Evolutionary conservation across 306 rosid genomes (phyloP).

Genomic region (Oemleria cerasiformis): DNA sequence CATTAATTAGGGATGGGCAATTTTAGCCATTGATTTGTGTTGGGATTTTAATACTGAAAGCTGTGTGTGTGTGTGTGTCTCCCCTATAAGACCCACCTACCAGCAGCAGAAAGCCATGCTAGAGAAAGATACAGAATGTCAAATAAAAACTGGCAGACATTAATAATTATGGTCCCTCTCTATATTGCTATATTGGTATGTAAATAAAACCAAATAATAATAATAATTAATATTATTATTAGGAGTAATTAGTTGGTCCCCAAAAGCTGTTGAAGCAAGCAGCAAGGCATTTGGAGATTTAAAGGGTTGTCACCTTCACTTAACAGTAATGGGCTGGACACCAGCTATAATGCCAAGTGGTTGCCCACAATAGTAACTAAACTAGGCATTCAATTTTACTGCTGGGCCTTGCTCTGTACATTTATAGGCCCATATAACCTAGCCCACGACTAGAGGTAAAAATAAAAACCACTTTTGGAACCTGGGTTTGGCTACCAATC

Average conservation of each 20-base stretch:
- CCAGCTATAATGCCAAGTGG: slow-evolving; percentile 29
- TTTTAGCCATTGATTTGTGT: slow-evolving; percentile 22
- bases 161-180: slow-evolving; percentile 12
- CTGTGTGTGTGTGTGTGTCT: neutral
- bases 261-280: slow-evolving; percentile 34
- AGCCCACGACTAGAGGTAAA: slow-evolving; percentile 8
- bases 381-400: slow-evolving; percentile 18
- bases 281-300: neutral
- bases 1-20: neutral
- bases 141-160: slow-evolving; percentile 9
- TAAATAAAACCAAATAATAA: too few relatives aligned
- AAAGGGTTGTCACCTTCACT: slow-evolving; percentile 36
- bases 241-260: slow-evolving; percentile 46
- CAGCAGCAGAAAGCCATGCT: neutral
- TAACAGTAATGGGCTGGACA: slow-evolving; percentile 58
- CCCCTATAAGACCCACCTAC: slow-evolving; percentile 18
- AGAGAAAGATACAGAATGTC: neutral
- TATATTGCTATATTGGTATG: too few relatives aligned
- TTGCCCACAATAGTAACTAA: slow-evolving; percentile 12
- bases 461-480: neutral
- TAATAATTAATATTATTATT: neutral
- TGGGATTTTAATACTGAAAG: slow-evolving; percentile 31
- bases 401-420: slow-evolving; percentile 16
- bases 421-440: slow-evolving; percentile 23
- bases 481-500: neutral